Conservation (phyloP, 2,329 filamentous ascomycete species). For the Exophiala bonariae region DNA sequence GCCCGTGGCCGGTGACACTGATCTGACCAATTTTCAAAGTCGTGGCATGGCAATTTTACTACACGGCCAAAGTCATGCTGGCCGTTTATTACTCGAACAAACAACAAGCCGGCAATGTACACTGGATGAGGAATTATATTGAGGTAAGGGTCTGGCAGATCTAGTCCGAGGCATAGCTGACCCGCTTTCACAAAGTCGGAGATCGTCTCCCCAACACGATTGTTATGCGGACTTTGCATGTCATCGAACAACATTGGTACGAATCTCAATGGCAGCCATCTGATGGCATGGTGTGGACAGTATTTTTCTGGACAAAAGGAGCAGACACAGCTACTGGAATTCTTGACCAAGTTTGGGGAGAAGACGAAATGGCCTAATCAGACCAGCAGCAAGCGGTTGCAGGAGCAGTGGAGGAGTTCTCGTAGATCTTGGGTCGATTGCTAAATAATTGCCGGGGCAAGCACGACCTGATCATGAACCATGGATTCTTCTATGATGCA, state of each 20-base stretch:
- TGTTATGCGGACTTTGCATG: not conserved
- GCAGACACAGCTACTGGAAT: constrained; percentile 1
- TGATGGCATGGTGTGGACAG: constrained; percentile 6
- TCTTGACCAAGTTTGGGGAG: not conserved
- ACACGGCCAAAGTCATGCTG: too few relatives aligned
- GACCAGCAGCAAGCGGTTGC: constrained; percentile 3
- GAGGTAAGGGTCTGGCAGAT: too few relatives aligned
- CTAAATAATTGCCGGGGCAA: too few relatives aligned
- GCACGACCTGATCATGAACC: too few relatives aligned
- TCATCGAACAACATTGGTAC: not conserved
- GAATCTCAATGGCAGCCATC: constrained; percentile 7
- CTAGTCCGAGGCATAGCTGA: too few relatives aligned
- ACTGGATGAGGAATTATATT: too few relatives aligned
- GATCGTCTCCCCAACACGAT: not conserved
- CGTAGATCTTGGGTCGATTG: not conserved
- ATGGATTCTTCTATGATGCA: too few relatives aligned
- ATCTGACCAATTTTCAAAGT: too few relatives aligned
- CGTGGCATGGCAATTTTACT: too few relatives aligned
- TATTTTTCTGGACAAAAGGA: constrained; percentile 7
- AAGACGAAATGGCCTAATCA: constrained; percentile 6
- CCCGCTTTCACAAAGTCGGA: not conserved
- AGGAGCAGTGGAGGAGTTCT: constrained; percentile 1
- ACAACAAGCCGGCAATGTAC: too few relatives aligned
- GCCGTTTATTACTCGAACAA: too few relatives aligned
- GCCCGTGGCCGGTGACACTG: too few relatives aligned